Conservation (phyloP, 257 asterid species). For the Anisodus acutangulus region DNA sequence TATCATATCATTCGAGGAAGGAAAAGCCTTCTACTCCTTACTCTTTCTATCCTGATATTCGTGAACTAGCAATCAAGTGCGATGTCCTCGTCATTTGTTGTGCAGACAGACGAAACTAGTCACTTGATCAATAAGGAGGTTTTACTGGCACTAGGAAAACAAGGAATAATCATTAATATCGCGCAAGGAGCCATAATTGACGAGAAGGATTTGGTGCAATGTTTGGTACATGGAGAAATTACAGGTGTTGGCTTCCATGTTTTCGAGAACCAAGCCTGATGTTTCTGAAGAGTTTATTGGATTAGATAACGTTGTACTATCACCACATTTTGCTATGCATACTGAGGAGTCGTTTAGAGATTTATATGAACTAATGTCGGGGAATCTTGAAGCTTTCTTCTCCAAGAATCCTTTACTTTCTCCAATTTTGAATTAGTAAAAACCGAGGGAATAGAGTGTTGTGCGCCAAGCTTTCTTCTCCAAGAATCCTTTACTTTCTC, state of each 20-base stretch:
- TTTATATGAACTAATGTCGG: constrained; percentile 29
- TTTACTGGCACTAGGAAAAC: constrained; percentile 59
- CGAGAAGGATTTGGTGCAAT: constrained; percentile 45
- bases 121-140: constrained; percentile 69
- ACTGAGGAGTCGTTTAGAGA: constrained; percentile 39
- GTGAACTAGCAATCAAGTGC: constrained; percentile 49
- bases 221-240: constrained; percentile 42
- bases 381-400: constrained; percentile 48
- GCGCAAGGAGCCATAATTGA: constrained; percentile 63
- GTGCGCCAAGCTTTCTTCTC: too few species aligned
- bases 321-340: constrained; percentile 52
- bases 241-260: constrained; percentile 52
- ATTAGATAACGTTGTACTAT: constrained; percentile 64
- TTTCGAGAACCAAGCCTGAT: constrained; percentile 43
- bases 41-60: constrained; percentile 41
- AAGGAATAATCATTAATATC: constrained; percentile 66
- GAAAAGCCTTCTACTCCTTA: constrained; percentile 49
- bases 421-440: constrained; percentile 31
- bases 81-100: constrained; percentile 64
- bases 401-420: constrained; percentile 41
- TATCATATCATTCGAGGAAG: constrained; percentile 60
- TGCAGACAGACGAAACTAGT: constrained; percentile 58
- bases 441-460: too few species aligned
- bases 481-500: too few species aligned
- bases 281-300: constrained; percentile 41